phyloP scores from a whole-genome alignment of 2,329 filamentous ascomycete species.

The Fusarium circinatum region DNA sequence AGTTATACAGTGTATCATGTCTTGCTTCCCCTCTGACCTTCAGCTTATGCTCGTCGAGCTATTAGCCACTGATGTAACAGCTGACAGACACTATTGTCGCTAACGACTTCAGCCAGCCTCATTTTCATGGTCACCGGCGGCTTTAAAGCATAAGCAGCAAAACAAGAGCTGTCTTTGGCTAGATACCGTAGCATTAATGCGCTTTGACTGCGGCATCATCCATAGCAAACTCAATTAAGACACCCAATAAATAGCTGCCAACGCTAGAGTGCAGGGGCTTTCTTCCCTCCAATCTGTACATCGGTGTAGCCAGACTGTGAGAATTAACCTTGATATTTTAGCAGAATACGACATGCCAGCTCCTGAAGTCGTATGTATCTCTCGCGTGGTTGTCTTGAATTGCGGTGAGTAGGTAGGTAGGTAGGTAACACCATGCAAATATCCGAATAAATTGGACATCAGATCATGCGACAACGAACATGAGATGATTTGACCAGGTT shows the following conservation, averaged over 20 bases:
- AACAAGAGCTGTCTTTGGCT: conserved; percentile 1
- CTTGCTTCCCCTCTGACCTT: neutral
- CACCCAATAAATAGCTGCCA: neutral
- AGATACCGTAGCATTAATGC: neutral
- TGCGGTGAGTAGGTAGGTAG: neutral
- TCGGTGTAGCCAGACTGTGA: neutral
- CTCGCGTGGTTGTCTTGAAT: neutral
- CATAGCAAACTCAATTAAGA: neutral
- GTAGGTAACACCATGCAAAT: neutral
- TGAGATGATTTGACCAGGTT: neutral
- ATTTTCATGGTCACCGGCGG: neutral
- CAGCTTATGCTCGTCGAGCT: neutral
- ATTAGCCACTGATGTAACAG: neutral
- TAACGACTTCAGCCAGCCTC: conserved; percentile 12
- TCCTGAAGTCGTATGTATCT: neutral
- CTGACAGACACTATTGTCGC: conserved; percentile 7
- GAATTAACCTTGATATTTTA: neutral
- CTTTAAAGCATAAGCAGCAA: neutral
- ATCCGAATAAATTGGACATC: neutral
- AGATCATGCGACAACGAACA: neutral
- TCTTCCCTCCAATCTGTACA: neutral
- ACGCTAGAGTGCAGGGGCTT: neutral
- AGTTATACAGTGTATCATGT: neutral
- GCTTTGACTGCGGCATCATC: conserved; percentile 1
- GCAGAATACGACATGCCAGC: neutral